Conservation (phyloP, 345 rosid genomes). For the Eucalyptus cloeziana region DNA sequence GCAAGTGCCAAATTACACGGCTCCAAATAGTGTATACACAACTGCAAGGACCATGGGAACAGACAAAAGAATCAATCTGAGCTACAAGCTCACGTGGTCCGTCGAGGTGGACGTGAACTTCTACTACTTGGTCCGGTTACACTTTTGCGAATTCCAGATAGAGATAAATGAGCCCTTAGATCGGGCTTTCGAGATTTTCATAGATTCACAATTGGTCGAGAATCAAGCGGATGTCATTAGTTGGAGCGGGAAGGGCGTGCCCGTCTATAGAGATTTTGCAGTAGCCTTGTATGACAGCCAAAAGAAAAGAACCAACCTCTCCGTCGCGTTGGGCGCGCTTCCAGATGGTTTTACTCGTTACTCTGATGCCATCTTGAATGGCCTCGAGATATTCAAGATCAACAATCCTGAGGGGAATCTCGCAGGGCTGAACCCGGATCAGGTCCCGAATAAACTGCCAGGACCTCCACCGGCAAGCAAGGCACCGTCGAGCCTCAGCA, state of each 20-base stretch:
- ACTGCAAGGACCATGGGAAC: slow-evolving; percentile 16
- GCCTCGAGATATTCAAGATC: slow-evolving; percentile 34
- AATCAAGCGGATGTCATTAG: slow-evolving; percentile 1
- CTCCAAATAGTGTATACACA: slow-evolving; percentile 7
- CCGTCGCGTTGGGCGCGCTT: slow-evolving; percentile 10
- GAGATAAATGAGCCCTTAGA: not conserved
- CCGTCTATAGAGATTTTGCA: slow-evolving; percentile 8
- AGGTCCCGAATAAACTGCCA: rapidly evolving
- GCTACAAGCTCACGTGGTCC: slow-evolving; percentile 17
- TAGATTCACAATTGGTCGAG: slow-evolving; percentile 4
- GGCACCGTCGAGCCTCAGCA: not conserved
- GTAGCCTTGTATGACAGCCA: not conserved
- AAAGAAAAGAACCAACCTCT: not conserved
- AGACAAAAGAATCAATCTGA: not conserved
- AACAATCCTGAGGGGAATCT: not conserved
- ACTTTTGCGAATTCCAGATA: slow-evolving; percentile 19
- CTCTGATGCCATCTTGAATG: slow-evolving; percentile 20
- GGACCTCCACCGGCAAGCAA: not conserved
- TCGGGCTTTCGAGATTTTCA: slow-evolving; percentile 3
- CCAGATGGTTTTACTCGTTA: not conserved
- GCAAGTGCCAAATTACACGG: not conserved
- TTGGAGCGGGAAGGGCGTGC: slow-evolving; percentile 1
- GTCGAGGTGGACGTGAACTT: slow-evolving; percentile 19
- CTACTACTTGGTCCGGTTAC: slow-evolving; percentile 23
- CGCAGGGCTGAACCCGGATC: slow-evolving; percentile 17